phyloP scores from a whole-genome alignment of 2,329 filamentous ascomycete species.

The Dactylonectria macrodidyma region DNA sequence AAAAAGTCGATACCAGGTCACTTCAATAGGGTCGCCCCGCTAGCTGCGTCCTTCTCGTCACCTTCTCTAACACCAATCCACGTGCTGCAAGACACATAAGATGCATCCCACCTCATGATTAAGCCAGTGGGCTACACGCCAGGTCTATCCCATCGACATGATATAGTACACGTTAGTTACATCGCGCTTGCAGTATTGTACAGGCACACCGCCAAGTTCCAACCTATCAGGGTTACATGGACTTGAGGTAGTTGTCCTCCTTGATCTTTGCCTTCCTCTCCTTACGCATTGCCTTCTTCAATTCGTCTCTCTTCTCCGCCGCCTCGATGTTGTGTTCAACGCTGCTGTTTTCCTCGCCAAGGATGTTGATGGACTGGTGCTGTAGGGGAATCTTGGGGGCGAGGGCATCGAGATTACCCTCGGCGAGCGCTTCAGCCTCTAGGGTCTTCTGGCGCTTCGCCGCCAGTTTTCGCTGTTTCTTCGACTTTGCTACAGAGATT shows the following conservation, averaged over 20 bases:
- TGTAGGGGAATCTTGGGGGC: conserved; percentile 81
- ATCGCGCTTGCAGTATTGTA: conserved; percentile 44
- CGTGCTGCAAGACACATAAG: neutral
- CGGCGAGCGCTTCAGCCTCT: conserved; percentile 73
- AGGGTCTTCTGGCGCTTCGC: conserved; percentile 72
- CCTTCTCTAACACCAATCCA: neutral
- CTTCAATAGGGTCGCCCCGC: neutral
- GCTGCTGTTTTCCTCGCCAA: conserved; percentile 61
- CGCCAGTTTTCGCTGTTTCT: conserved; percentile 82
- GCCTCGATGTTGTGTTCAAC: conserved; percentile 64
- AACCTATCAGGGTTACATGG: conserved; percentile 68
- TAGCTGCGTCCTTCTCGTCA: neutral
- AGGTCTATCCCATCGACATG: conserved; percentile 21
- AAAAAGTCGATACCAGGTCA: conserved; percentile 32
- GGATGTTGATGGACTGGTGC: conserved; percentile 84
- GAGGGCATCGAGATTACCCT: conserved; percentile 76
- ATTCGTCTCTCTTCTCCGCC: conserved; percentile 68
- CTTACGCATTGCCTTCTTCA: conserved; percentile 80
- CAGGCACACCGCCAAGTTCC: conserved; percentile 34
- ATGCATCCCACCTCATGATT: conserved; percentile 1
- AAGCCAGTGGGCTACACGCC: conserved; percentile 29
- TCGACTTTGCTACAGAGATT: conserved; percentile 78
- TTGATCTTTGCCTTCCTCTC: conserved; percentile 85
- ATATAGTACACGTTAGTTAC: conserved; percentile 48
- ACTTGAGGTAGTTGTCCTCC: conserved; percentile 88